These are phyloP conservation scores for Bimuria novae-zelandiae DNA, from an alignment of 2,329 filamentous ascomycete species.

Conservation along the genomic window DNA sequence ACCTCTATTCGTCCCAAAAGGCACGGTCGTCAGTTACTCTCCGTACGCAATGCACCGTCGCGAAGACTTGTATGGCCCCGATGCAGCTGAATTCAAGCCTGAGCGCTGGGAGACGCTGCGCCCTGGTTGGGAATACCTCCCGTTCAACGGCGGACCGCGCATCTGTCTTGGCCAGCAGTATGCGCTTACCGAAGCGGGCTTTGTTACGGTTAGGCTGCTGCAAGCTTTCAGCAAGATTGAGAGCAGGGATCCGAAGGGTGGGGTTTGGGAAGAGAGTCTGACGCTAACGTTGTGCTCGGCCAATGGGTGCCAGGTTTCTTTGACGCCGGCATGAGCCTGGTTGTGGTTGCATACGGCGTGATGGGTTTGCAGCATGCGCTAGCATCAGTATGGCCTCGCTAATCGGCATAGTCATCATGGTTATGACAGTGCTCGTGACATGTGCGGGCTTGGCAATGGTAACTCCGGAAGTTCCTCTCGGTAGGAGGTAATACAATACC, in stretches of 20 bases:
- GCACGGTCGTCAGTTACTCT: conserved; percentile 48
- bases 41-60: conserved; percentile 57
- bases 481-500: too few species aligned
- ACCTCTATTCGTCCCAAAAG: conserved; percentile 57
- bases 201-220: conserved; percentile 37
- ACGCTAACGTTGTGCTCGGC: conserved; percentile 33
- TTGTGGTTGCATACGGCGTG: too few species aligned
- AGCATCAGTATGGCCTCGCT: too few species aligned
- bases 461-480: too few species aligned
- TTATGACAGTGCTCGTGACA: too few species aligned
- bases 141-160: conserved; percentile 47
- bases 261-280: conserved; percentile 34
- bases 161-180: conserved; percentile 47
- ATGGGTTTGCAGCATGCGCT: too few species aligned
- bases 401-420: too few species aligned
- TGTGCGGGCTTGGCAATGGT: too few species aligned
- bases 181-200: conserved; percentile 41
- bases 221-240: conserved; percentile 39
- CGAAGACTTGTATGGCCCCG: conserved; percentile 54
- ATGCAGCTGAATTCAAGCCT: conserved; percentile 55
- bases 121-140: conserved; percentile 46
- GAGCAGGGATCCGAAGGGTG: conserved; percentile 29
- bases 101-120: conserved; percentile 53
- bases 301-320: conserved; percentile 38
- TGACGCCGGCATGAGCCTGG: conserved; percentile 26